phyloP scores from a whole-genome alignment of 352 stramenopile species.

The Ophiocytium majus region DNA sequence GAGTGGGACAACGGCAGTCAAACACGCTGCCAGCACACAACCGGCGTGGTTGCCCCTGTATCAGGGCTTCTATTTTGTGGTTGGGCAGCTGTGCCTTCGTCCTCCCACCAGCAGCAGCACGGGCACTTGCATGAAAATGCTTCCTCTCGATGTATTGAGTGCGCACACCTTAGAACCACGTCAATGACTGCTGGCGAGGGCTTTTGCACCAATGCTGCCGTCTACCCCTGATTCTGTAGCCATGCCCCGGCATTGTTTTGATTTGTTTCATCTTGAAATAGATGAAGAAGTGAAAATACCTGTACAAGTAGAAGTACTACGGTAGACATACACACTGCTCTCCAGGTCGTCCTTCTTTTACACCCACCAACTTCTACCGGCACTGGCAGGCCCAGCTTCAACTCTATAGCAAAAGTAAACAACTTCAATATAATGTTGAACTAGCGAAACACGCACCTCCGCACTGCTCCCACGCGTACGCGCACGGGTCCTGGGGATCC shows the following conservation, averaged over 20 bases:
- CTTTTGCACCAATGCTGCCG: too few relatives aligned
- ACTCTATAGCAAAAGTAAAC: slow-evolving; percentile 29
- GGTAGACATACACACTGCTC: not conserved
- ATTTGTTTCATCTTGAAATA: not conserved
- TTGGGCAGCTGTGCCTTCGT: not conserved
- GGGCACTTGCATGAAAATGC: not conserved
- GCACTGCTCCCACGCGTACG: not conserved
- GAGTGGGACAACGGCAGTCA: too few relatives aligned
- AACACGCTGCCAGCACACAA: too few relatives aligned
- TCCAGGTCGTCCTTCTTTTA: slow-evolving; percentile 14
- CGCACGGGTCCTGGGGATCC: not conserved
- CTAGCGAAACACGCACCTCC: not conserved
- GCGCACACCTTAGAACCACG: too few relatives aligned
- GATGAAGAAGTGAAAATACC: not conserved
- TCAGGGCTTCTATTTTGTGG: not conserved
- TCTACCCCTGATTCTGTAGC: too few relatives aligned
- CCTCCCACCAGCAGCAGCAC: not conserved
- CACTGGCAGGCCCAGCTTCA: too few relatives aligned
- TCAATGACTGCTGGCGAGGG: too few relatives aligned
- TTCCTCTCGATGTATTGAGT: too few relatives aligned
- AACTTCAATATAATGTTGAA: slow-evolving; percentile 25
- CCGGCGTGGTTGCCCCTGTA: not conserved
- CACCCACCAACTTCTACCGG: slow-evolving; percentile 25
- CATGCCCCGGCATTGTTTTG: too few relatives aligned
- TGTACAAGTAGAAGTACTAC: not conserved